Conservation (phyloP, 2,329 filamentous ascomycete genomes). For the Laburnicola sp. region DNA sequence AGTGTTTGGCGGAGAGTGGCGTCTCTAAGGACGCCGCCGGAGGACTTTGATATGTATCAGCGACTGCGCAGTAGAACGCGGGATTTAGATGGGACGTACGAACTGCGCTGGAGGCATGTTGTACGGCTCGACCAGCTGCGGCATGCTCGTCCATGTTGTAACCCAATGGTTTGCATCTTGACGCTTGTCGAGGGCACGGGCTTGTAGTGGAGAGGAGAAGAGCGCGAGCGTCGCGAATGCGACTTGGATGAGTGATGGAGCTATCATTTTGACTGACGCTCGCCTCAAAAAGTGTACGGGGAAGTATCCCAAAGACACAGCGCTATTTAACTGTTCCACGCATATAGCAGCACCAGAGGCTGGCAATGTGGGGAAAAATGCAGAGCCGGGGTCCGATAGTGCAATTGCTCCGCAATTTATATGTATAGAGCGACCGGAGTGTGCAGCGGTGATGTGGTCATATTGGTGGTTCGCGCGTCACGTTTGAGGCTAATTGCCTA, state of each 20-base stretch:
- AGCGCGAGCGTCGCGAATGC: conserved; percentile 9
- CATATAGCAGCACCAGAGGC: neutral
- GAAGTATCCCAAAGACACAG: neutral
- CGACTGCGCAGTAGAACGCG: neutral
- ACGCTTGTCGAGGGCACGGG: conserved; percentile 16
- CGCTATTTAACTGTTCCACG: neutral
- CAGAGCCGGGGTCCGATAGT: conserved; percentile 3
- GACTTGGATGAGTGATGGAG: conserved; percentile 3
- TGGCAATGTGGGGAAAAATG: neutral
- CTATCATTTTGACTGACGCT: conserved; percentile 5
- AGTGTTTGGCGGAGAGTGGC: conserved; percentile 67
- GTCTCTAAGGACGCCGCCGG: conserved; percentile 56
- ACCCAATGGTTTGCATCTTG: conserved; percentile 55
- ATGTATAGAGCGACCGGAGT: neutral
- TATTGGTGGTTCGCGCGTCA: neutral
- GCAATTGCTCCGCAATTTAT: neutral
- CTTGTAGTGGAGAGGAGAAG: conserved; percentile 1
- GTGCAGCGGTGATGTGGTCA: neutral
- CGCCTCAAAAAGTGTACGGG: neutral
- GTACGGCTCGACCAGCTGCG: conserved; percentile 62
- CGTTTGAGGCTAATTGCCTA: conserved; percentile 4
- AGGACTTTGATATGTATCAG: neutral
- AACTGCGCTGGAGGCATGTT: conserved; percentile 64
- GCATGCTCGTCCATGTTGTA: conserved; percentile 65
- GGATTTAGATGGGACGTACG: conserved; percentile 11